Conservation (phyloP, 306 rosid genomes). For the Trifolium repens region DNA sequence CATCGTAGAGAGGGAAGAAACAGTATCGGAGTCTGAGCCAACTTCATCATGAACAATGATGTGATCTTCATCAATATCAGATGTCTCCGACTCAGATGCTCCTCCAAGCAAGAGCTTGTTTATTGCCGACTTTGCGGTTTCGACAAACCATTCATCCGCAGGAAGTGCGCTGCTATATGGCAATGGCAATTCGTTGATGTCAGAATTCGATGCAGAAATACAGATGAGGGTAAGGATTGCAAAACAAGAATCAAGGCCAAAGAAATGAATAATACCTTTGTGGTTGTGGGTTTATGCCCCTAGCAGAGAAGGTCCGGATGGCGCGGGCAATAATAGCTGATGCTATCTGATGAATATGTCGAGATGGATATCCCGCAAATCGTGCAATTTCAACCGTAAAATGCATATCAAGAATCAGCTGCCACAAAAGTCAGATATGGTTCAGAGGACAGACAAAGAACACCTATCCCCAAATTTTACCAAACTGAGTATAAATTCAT, state of each 20-base stretch:
- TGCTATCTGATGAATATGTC: slow-evolving; percentile 86
- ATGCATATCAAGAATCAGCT: slow-evolving; percentile 99
- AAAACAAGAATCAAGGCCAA: slow-evolving; percentile 26
- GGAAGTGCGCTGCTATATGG: slow-evolving; percentile 79
- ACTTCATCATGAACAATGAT: slow-evolving; percentile 55
- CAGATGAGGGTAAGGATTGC: slow-evolving; percentile 25
- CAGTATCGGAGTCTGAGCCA: slow-evolving; percentile 71
- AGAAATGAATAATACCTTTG: slow-evolving; percentile 67
- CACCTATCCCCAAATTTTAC: neutral
- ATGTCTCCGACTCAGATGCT: slow-evolving; percentile 79
- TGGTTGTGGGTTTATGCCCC: slow-evolving; percentile 82
- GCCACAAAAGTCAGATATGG: slow-evolving; percentile 44
- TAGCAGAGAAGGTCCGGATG: slow-evolving; percentile 81
- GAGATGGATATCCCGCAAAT: slow-evolving; percentile 89
- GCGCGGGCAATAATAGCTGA: slow-evolving; percentile 94
- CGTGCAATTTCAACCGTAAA: slow-evolving; percentile 95
- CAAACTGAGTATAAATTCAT: slow-evolving; percentile 9
- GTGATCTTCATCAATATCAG: slow-evolving; percentile 81
- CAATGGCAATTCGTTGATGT: slow-evolving; percentile 37
- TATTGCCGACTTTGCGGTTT: slow-evolving; percentile 87
- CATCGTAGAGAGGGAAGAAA: slow-evolving; percentile 72
- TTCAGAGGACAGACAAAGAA: slow-evolving; percentile 31
- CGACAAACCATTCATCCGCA: slow-evolving; percentile 96
- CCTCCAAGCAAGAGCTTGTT: slow-evolving; percentile 72
- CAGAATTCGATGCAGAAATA: slow-evolving; percentile 24